Base-by-base conservation (phyloP, 768 basidiomycete species). In the Boletus fagicola region DNA sequence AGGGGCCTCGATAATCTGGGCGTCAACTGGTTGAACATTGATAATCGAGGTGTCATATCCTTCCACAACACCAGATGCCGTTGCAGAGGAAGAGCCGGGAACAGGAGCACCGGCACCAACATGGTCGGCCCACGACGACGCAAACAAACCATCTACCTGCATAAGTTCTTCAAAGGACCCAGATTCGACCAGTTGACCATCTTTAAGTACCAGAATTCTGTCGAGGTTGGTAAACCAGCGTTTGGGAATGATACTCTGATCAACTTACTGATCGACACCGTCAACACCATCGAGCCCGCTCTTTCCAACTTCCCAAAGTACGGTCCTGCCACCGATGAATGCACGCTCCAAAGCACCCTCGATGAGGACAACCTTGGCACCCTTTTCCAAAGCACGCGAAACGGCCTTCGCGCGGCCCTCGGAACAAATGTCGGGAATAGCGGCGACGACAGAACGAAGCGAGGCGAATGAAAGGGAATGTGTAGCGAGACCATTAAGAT, bases 81-180 rank as follows among this genome's bases (percentile, higher is more conserved):
- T 61, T 22, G 57, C 62, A 49, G 63, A 62, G 18, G 65, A 68
- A 38, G 71, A 72, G 20, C 67, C 62, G 5, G 77, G 72, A 38
- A 75, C 65, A 16, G 78, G 72, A 58, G 73, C 74, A 51, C 82
- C 78, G 5, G 86, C 79, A 24, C 84, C 83, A 31, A 88, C 77
- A 66, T 95, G 90, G 68, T 92, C 85, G 1, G 89, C 85, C 94
- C 94, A 97, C 90, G 95, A 89, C 1, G 82, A 78, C 13, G 90
- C 88, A 64, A 94, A 94, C 39, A 84, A 66, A 50, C 90, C 90
- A 62, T 88, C 81, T 45, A 75, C 73, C 31, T 84, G 83, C 46
- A 94, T 73, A 33, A 97, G 78, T 59, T 94, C 91, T 56, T 81
- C 83, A 71, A 93, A 92, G 42, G 74, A 82, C 10, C 93, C 93